These are phyloP conservation scores for Penicillium sp. DNA, from an alignment of 2,329 filamentous ascomycete species.

Conservation along the genomic window DNA sequence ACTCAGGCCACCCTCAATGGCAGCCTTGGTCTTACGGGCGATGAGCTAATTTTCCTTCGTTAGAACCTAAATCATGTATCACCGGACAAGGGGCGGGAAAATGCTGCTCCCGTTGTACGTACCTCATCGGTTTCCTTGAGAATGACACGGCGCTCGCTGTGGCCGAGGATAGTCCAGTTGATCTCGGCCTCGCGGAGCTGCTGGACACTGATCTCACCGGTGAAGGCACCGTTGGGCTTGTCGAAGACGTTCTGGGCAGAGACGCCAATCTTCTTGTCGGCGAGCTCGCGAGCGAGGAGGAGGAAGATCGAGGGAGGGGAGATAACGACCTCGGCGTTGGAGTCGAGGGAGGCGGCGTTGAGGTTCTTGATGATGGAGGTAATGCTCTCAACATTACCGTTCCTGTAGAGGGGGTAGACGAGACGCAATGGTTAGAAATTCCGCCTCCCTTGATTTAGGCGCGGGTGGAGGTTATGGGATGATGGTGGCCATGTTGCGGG, in stretches of 20 bases:
- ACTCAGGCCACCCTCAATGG: conserved; percentile 80
- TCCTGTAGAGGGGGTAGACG: conserved; percentile 64
- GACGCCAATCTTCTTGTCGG: conserved; percentile 78
- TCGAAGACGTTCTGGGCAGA: conserved; percentile 97
- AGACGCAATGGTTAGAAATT: conserved; percentile 26
- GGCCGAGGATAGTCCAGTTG: conserved; percentile 88
- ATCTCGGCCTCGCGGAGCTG: conserved; percentile 90
- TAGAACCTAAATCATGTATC: conserved; percentile 4
- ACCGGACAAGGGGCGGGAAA: neutral
- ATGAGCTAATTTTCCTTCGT: conserved; percentile 61
- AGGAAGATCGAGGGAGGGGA: conserved; percentile 91
- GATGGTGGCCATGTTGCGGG: conserved; percentile 32
- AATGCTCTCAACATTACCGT: conserved; percentile 88
- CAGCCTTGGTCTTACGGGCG: conserved; percentile 92
- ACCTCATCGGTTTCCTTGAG: conserved; percentile 80
- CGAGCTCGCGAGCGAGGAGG: conserved; percentile 78
- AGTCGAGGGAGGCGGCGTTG: conserved; percentile 75
- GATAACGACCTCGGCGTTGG: conserved; percentile 82
- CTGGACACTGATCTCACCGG: conserved; percentile 89
- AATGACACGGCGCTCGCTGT: conserved; percentile 92
- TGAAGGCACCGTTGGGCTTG: conserved; percentile 96
- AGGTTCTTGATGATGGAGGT: conserved; percentile 88
- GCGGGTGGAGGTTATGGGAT: conserved; percentile 10
- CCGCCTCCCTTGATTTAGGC: neutral
- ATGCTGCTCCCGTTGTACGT: conserved; percentile 24